phyloP scores from a whole-genome alignment of 2,329 filamentous ascomycete species.

The Xylariaceae sp. region DNA sequence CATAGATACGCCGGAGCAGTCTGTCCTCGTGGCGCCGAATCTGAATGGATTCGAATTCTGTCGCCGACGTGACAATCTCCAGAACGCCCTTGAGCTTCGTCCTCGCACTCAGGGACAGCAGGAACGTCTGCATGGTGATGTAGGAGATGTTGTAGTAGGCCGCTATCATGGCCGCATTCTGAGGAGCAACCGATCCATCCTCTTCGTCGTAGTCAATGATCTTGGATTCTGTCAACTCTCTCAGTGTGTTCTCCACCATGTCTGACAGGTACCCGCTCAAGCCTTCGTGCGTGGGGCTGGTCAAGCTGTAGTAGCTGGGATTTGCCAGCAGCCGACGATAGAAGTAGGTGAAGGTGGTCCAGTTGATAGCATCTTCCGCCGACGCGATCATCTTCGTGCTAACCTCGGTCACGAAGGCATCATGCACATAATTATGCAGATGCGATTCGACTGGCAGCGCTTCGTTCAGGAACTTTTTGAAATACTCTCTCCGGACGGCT shows the following conservation, averaged over 20 bases:
- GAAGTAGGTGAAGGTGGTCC: constrained; percentile 98
- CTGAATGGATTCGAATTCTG: constrained; percentile 92
- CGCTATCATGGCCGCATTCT: constrained; percentile 96
- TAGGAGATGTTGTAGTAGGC: constrained; percentile 99
- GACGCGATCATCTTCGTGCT: constrained; percentile 94
- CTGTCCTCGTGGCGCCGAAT: constrained; percentile 88
- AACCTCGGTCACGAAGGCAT: constrained; percentile 94
- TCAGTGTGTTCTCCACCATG: constrained; percentile 84
- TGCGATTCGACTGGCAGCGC: constrained; percentile 93
- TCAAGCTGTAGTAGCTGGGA: constrained; percentile 90
- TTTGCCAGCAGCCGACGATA: constrained; percentile 92
- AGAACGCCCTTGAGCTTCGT: constrained; percentile 96
- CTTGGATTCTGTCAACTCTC: constrained; percentile 84
- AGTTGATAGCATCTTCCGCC: constrained; percentile 94
- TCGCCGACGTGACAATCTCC: constrained; percentile 93
- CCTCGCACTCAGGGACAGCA: constrained; percentile 77
- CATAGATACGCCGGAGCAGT: constrained; percentile 85
- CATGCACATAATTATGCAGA: constrained; percentile 82
- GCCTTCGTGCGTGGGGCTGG: constrained; percentile 81
- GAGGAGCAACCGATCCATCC: constrained; percentile 78
- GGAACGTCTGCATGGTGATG: constrained; percentile 97
- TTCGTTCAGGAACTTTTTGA: constrained; percentile 97
- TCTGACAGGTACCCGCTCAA: constrained; percentile 93
- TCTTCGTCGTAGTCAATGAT: constrained; percentile 94
- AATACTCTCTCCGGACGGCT: constrained; percentile 90